Evolutionary conservation across 2,329 filamentous ascomycete genomes (phyloP).

Genomic region (Monilinia fructigena): DNA sequence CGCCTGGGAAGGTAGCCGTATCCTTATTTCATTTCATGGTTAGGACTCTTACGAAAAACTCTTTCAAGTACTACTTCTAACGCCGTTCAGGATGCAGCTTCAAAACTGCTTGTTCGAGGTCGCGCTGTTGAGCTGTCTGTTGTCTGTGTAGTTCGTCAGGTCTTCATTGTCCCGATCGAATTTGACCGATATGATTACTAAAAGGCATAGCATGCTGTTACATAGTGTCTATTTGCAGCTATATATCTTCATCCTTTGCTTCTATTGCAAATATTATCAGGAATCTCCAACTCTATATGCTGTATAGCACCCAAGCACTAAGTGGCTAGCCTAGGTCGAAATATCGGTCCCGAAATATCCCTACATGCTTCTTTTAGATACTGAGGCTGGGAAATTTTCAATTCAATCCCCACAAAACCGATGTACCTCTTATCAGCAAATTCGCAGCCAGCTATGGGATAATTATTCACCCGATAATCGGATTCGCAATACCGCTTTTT

Average conservation of each 20-base stretch:
- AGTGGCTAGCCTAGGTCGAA: background rate
- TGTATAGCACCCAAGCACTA: background rate
- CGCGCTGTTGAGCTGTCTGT: background rate
- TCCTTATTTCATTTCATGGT: background rate
- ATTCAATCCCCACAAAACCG: constrained; percentile 2
- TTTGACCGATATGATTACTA: background rate
- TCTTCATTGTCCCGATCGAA: background rate
- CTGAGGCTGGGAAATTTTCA: background rate
- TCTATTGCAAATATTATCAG: background rate
- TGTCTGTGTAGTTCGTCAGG: background rate
- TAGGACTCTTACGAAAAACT: background rate
- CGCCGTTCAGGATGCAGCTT: background rate
- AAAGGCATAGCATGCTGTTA: background rate
- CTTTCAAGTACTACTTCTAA: background rate
- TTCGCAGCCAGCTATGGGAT: background rate
- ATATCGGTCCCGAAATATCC: constrained; percentile 11
- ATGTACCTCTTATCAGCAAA: constrained; percentile 9
- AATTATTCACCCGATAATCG: constrained; percentile 17
- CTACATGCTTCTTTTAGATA: background rate
- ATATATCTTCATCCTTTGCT: background rate
- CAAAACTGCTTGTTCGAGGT: background rate
- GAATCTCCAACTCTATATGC: background rate
- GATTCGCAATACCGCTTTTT: constrained; percentile 13
- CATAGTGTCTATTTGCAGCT: background rate
- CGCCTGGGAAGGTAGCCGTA: background rate